Conservation (phyloP, 805 yeast genomes). For the Isabelozyma gotoi region DNA sequence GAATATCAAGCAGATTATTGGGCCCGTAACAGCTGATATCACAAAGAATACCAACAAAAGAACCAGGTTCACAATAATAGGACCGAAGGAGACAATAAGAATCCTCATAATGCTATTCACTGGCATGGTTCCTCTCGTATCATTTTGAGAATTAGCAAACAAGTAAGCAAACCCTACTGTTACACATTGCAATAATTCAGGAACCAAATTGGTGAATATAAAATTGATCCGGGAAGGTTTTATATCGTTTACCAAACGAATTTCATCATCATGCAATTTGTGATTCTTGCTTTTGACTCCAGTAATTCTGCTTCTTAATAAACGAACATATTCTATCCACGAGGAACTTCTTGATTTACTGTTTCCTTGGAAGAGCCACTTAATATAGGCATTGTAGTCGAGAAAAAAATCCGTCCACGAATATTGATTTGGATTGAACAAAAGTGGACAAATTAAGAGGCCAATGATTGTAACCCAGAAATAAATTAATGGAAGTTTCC, state of each 20-base stretch:
- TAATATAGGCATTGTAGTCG: conserved; percentile 59
- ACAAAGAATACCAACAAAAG: conserved; percentile 41
- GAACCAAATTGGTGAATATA: conserved; percentile 38
- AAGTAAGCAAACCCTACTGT: conserved; percentile 47
- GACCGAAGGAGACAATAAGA: conserved; percentile 44
- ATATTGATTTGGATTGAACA: conserved; percentile 79
- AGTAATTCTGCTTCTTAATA: conserved; percentile 52
- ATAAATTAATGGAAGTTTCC: conserved; percentile 60
- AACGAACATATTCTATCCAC: conserved; percentile 50
- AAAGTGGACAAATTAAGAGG: conserved; percentile 66
- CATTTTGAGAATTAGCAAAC: conserved; percentile 56
- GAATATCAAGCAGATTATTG: conserved; percentile 45
- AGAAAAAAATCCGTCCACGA: conserved; percentile 66
- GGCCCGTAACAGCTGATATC: conserved; percentile 50
- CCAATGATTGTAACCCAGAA: conserved; percentile 73
- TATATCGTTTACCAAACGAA: conserved; percentile 42
- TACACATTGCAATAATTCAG: conserved; percentile 33
- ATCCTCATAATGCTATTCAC: conserved; percentile 46
- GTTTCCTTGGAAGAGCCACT: conserved; percentile 55
- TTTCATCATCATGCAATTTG: conserved; percentile 24
- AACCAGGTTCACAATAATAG: conserved; percentile 44
- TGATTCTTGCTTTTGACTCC: conserved; percentile 50
- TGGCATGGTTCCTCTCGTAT: conserved; percentile 28
- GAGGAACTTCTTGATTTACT: conserved; percentile 33
- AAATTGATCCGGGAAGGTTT: conserved; percentile 50